Conservation (phyloP, 257 asterid species). For the Salvia miltiorrhiza region DNA sequence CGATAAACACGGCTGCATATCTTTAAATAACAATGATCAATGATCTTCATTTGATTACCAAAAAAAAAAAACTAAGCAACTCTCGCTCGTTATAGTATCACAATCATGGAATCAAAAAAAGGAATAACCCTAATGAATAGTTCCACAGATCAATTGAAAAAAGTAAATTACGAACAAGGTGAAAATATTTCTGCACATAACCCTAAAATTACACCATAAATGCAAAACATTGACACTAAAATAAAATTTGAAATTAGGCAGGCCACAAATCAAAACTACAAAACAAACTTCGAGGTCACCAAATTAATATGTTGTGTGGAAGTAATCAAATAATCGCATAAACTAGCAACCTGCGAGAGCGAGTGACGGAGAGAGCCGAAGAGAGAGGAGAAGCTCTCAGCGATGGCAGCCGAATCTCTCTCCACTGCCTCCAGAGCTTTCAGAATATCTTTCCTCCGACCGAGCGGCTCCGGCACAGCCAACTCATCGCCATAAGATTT, state of each 20-base stretch:
- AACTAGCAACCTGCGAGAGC: constrained; percentile 63
- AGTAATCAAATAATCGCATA: neutral
- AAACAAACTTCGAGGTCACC: neutral
- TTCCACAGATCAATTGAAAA: neutral
- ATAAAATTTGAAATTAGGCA: neutral
- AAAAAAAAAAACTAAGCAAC: no score
- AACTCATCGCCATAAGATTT: constrained; percentile 11
- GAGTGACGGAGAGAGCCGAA: constrained; percentile 72
- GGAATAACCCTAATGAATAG: neutral
- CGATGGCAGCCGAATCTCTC: constrained; percentile 80
- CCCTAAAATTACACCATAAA: neutral
- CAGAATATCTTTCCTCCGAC: constrained; percentile 54
- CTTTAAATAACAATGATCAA: neutral
- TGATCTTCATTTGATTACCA: constrained; percentile 4
- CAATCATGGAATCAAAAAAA: neutral
- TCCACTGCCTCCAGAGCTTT: constrained; percentile 76
- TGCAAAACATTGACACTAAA: neutral
- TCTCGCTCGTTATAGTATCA: neutral
- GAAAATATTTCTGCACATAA: neutral
- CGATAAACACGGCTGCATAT: neutral
- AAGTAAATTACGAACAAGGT: neutral
- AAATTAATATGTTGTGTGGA: neutral
- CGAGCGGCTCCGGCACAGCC: constrained; percentile 33
- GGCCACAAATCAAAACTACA: neutral
- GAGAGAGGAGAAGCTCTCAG: constrained; percentile 73